phyloP scores from a whole-genome alignment of 305 asterid species.

The Solanum hybrid region DNA sequence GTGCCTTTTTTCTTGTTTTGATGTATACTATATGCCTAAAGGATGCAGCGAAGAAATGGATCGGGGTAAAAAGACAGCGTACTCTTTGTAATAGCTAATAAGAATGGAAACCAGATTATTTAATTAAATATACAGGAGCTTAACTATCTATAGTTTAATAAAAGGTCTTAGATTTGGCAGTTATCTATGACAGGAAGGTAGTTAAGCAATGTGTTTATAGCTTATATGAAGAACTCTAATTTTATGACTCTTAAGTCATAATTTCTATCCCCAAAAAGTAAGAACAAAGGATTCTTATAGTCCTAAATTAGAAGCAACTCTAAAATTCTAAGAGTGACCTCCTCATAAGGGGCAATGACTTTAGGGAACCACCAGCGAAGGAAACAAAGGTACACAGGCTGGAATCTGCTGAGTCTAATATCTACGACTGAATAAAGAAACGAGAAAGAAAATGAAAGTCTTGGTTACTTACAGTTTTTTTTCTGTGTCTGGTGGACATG shows the following conservation, averaged over 20 bases:
- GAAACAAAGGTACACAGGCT: neutral
- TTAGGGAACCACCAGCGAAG: neutral
- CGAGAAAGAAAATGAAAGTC: neutral
- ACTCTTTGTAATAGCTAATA: neutral
- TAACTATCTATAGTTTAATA: neutral
- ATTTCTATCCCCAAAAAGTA: neutral
- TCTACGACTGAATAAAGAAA: neutral
- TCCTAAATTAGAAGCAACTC: neutral
- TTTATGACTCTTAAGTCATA: neutral
- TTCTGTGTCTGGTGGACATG: neutral
- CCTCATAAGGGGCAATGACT: neutral
- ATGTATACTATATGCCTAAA: neutral
- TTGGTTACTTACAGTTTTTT: neutral
- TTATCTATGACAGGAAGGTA: neutral
- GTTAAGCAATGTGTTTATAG: neutral
- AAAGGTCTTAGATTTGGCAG: neutral
- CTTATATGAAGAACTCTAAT: neutral
- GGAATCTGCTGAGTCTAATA: neutral
- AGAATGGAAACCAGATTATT: neutral
- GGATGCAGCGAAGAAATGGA: neutral
- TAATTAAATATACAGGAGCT: neutral
- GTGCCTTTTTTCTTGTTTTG: neutral
- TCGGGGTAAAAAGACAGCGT: neutral
- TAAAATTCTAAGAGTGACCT: neutral
- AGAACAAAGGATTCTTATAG: neutral